Base-by-base conservation (phyloP, 306 rosid genomes). In the Dalbergia oliveri region DNA sequence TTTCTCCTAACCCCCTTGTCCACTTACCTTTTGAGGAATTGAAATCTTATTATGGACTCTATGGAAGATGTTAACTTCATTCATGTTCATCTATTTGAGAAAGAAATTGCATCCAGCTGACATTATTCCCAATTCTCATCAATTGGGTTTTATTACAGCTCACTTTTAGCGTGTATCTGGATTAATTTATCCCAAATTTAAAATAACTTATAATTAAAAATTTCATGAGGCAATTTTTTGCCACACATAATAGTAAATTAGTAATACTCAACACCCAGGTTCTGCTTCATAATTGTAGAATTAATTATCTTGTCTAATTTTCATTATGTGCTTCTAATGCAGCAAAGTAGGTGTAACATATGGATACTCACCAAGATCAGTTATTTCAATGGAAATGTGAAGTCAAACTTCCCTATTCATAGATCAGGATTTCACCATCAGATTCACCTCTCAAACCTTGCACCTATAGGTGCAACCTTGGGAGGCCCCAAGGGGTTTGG, bases 401-500 rank as follows among this genome's bases (percentile, higher is more conserved):
- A 84, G 66, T 50, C 78, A 13, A 66, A 83, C 44, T 80, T 76
- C 80, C 81, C 80, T 23, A 23, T 84, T 73, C 70, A 80, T 44
- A 80, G 45, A 56, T 76, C 85, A 74, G 69, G 81, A 41, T 60
- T 15, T 69, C 78, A 77, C 49, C 72, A 19, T 18, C 76, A 72
- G 8, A 67, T 58, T 41, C 83, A 57, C 12, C 75, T 71, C 54
- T 66, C 87, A 37, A 70, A 79, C 69, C 57, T 81, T 18, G 64
- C 83, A 33, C 87, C 76, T 8, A 6, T 84, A 71, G 57, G 43
- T 63, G 92, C 97, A 53, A 93, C 94, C 49, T 51, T 91, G 87
- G 77, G 72, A 77, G 79, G 71, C 50, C 90, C 94, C 3, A 91
- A 78, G 79, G 99, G 99, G 6, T 94, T 93, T 49, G 99, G 99